Evolutionary conservation across 23 red algal species (phyloP).

Genomic region (Cyanidium caldarium): DNA sequence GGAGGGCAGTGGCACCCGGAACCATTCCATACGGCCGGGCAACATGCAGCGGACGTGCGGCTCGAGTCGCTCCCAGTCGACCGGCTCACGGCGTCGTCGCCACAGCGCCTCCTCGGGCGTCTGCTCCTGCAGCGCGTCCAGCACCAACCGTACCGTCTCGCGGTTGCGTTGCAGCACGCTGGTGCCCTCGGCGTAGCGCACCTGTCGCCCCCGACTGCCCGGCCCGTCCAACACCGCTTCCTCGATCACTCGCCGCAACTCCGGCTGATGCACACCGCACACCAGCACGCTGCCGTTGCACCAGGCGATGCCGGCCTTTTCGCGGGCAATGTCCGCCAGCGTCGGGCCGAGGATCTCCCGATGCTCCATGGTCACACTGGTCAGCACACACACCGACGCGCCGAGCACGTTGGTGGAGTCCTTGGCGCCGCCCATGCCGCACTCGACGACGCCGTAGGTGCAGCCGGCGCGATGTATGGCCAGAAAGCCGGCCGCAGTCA

Average conservation of each 20-base stretch:
- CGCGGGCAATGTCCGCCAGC: constrained; percentile 68
- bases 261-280: constrained; percentile 21
- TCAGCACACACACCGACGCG: constrained; percentile 48
- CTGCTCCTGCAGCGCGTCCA: background rate
- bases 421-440: constrained; percentile 66
- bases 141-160: constrained; percentile 13
- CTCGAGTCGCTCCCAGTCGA: background rate
- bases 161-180: constrained; percentile 35
- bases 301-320: constrained; percentile 88
- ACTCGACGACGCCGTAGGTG: constrained; percentile 74
- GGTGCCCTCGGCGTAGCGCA: background rate
- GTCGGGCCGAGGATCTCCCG: constrained; percentile 75
- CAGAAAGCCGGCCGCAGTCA: constrained; percentile 56
- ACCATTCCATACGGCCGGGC: constrained; percentile 36
- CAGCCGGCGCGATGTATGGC: constrained; percentile 26
- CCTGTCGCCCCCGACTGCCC: too few relatives aligned
- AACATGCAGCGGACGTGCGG: constrained; percentile 6
- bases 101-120: background rate
- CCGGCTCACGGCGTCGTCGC: background rate
- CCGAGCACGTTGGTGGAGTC: constrained; percentile 81
- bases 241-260: constrained; percentile 1
- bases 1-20: background rate
- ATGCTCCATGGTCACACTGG: constrained; percentile 80
- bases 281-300: constrained; percentile 21
- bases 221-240: background rate